phyloP scores from a whole-genome alignment of 208 protist genomes.

The Trypanosoma brucei region DNA sequence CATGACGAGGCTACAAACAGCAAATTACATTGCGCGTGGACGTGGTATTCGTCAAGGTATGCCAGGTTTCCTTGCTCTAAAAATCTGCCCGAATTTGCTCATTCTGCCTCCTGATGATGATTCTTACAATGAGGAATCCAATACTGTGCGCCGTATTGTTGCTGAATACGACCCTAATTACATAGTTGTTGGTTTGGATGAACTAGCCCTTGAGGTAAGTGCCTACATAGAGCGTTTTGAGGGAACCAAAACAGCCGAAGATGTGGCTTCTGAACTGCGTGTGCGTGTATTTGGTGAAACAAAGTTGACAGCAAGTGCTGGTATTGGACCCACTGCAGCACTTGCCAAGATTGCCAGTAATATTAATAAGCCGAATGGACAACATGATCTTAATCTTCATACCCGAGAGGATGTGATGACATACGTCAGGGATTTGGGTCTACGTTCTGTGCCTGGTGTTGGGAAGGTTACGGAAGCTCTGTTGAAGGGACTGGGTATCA shows the following conservation, averaged over 20 bases:
- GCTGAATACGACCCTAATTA: slow-evolving; percentile 85
- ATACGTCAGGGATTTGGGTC: slow-evolving; percentile 68
- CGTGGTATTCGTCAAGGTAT: slow-evolving; percentile 95
- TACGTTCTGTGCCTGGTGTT: slow-evolving; percentile 81
- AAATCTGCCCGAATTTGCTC: slow-evolving; percentile 86
- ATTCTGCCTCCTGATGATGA: slow-evolving; percentile 83
- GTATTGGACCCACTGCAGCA: slow-evolving; percentile 80
- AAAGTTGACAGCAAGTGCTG: slow-evolving; percentile 78
- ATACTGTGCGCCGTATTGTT: slow-evolving; percentile 69
- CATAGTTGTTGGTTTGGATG: slow-evolving; percentile 69
- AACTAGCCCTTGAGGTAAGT: slow-evolving; percentile 87
- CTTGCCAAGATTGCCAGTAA: slow-evolving; percentile 92
- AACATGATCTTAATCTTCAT: slow-evolving; percentile 79
- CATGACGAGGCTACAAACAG: slow-evolving; percentile 92
- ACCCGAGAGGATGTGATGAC: slow-evolving; percentile 72
- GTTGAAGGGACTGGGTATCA: slow-evolving; percentile 66
- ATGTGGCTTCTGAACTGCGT: slow-evolving; percentile 72
- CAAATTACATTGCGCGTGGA: slow-evolving; percentile 94
- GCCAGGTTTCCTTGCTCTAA: slow-evolving; percentile 92
- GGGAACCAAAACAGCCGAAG: slow-evolving; percentile 37
- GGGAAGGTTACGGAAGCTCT: slow-evolving; percentile 67
- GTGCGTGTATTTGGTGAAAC: slow-evolving; percentile 75
- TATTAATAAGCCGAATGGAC: slow-evolving; percentile 94
- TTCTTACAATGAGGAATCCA: slow-evolving; percentile 67
- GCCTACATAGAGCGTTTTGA: slow-evolving; percentile 51